Evolutionary conservation across 176 grass and related monocot genomes (phyloP), one percentile per base, ranked within the genome.

Genomic region (Carex myosuroides): DNA sequence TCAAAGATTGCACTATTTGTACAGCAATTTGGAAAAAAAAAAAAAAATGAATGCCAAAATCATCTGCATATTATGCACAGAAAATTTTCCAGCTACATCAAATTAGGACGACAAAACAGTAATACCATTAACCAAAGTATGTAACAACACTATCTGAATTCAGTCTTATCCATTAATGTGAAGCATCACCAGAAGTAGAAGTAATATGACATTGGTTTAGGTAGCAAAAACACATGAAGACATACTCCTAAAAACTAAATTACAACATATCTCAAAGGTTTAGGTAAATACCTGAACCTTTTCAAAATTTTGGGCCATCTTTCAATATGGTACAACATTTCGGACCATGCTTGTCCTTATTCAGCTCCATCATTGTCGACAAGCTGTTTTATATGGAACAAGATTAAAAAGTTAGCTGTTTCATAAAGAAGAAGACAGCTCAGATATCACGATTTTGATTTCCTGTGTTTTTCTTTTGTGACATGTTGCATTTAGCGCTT

Each of bases 351-450:
- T 84, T 90, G 80, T 79, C 85, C 81, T 70, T 92, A 80, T 81
- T 86, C 86, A 80, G 62, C 78, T 81, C 85, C 92, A 88, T 79
- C 86, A 71, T 89, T 92, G 61, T 64, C 85, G 48, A 97, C 90
- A 70, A 97, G 90, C 94, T 97, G 88, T 52, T 44, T 82, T 65
- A 30, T 54, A 88, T 39, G 3, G 29, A 85, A 64, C 14, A 29
- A 84, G 87, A 58, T n/a, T 20, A 85, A 35, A 60, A 84, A 12
- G 17, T 62, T 81, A 10, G 3, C 20, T 55, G 61, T 10, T 50
- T 37, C 44, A 55, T 52, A 76, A 76, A 76, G 55, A 32, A 29
- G 48, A 75, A 29, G 14, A 54, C 3, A 3, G 24, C 22, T 76
- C 22, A 55, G 46, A 54, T 53, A 30, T 29, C 22, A 32, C 6